phyloP scores from a whole-genome alignment of 2,329 filamentous ascomycete genomes.

The Fusarium hainanense region DNA sequence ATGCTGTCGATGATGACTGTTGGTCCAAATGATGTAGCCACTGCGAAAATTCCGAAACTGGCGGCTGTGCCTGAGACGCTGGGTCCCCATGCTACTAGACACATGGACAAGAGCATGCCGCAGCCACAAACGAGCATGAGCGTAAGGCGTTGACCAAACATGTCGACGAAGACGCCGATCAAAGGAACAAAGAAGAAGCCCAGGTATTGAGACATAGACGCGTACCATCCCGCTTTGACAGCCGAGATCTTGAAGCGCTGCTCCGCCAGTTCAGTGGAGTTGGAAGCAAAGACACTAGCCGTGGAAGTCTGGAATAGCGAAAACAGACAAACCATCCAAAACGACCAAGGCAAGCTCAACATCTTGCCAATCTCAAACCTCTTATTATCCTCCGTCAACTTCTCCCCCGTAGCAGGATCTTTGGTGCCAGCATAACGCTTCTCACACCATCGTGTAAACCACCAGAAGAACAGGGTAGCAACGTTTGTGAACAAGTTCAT shows the following conservation, averaged over 20 bases:
- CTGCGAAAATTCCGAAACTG: constrained; percentile 68
- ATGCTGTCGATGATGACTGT: constrained; percentile 70
- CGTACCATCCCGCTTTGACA: constrained; percentile 70
- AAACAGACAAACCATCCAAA: constrained; percentile 66
- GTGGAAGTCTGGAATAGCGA: constrained; percentile 69
- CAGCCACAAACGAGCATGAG: constrained; percentile 65
- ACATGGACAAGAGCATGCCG: constrained; percentile 65
- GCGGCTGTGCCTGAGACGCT: constrained; percentile 65
- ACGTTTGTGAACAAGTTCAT: constrained; percentile 73
- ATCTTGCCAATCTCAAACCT: constrained; percentile 67
- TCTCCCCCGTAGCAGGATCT: constrained; percentile 68
- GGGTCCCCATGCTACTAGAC: constrained; percentile 63
- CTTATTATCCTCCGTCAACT: constrained; percentile 68
- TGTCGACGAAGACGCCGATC: constrained; percentile 66
- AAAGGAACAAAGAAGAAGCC: constrained; percentile 69
- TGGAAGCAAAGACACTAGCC: constrained; percentile 64
- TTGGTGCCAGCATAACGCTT: constrained; percentile 58
- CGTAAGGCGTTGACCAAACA: constrained; percentile 64
- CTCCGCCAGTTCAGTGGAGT: constrained; percentile 70
- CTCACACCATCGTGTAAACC: constrained; percentile 64
- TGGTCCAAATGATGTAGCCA: constrained; percentile 66
- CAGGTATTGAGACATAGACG: constrained; percentile 64
- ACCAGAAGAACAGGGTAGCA: constrained; percentile 64
- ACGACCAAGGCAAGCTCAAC: constrained; percentile 68
- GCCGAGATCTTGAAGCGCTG: constrained; percentile 66